Percentiles rank a stretch among this genome's conserved stretches.
phyloP scores from a whole-genome alignment of 2,329 filamentous ascomycete species.

The Aureobasidium melanogenum region DNA sequence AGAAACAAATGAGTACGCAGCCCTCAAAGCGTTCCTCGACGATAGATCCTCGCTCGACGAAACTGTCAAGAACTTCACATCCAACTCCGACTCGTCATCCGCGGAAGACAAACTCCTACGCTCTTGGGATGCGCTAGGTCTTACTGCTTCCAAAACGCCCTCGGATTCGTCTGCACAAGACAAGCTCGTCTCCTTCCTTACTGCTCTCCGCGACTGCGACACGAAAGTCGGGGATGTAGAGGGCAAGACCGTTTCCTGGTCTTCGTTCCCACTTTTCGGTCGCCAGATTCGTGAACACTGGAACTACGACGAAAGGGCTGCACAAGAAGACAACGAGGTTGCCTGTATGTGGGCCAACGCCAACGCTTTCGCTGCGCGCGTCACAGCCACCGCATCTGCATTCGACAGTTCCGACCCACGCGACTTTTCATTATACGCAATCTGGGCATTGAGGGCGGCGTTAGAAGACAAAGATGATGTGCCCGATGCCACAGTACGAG shows the following conservation, averaged over 20 bases:
- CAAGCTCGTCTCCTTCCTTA: not conserved
- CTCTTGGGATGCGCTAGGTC: constrained; percentile 3
- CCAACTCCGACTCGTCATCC: not conserved
- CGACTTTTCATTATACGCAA: constrained; percentile 22
- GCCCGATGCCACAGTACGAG: constrained; percentile 15
- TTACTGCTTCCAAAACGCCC: not conserved
- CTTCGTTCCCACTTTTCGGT: constrained; percentile 22
- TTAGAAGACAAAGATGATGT: constrained; percentile 20
- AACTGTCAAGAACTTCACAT: not conserved
- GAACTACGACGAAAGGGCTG: constrained; percentile 18
- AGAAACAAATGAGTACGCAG: not conserved
- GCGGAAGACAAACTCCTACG: constrained; percentile 6
- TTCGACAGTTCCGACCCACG: constrained; percentile 15
- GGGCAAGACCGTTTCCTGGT: not conserved
- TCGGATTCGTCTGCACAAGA: not conserved
- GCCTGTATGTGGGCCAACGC: constrained; percentile 23
- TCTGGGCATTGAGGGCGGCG: constrained; percentile 24
- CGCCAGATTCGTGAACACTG: constrained; percentile 24
- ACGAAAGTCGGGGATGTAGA: not conserved
- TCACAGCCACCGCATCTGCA: constrained; percentile 18
- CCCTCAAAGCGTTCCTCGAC: not conserved
- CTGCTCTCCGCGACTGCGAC: not conserved
- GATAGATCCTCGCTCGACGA: not conserved
- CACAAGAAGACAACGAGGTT: constrained; percentile 16
- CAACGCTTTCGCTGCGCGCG: constrained; percentile 22